Percentiles rank a stretch among this genome's conserved stretches.
phyloP scores from a whole-genome alignment of 2,329 filamentous ascomycete genomes.

The Aspergillus alliaceus region DNA sequence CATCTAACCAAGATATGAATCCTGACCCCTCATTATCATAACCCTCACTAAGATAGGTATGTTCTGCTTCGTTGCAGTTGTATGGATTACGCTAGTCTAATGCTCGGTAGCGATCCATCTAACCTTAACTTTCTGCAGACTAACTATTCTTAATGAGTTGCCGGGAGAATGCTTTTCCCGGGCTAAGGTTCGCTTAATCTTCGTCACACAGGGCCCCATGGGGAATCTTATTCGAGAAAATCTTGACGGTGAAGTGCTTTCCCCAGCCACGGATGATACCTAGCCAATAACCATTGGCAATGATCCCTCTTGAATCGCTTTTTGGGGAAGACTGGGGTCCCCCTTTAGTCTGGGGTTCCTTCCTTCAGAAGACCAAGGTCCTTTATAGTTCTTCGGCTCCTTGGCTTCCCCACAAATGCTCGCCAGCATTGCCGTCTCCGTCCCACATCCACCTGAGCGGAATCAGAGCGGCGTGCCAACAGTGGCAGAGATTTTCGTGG shows the following conservation, averaged over 20 bases:
- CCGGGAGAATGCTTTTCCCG: slow-evolving; percentile 15
- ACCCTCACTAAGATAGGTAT: background rate
- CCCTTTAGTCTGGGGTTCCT: background rate
- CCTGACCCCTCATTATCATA: background rate
- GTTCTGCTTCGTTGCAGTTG: background rate
- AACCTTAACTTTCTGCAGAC: background rate
- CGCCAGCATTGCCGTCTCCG: slow-evolving; percentile 2
- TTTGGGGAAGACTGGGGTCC: background rate
- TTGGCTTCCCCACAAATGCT: slow-evolving; percentile 8
- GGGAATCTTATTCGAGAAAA: background rate
- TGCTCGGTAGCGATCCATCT: too few relatives aligned
- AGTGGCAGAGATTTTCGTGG: slow-evolving; percentile 7
- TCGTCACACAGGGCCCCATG: slow-evolving; percentile 1
- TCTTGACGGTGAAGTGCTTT: slow-evolving; percentile 25
- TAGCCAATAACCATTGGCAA: background rate
- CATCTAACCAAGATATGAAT: background rate
- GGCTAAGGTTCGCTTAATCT: background rate
- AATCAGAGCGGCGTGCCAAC: slow-evolving; percentile 7
- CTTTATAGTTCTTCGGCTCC: background rate
- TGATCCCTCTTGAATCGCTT: background rate
- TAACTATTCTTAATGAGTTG: too few relatives aligned
- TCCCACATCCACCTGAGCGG: slow-evolving; percentile 3
- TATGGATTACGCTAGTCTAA: too few relatives aligned
- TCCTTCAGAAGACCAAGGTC: background rate
- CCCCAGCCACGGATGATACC: slow-evolving; percentile 19